A percentile compares a stretch with the other conserved stretches of the same genome.
phyloP scores from a whole-genome alignment of 2,329 filamentous ascomycete species.

The Xylaria sp. region DNA sequence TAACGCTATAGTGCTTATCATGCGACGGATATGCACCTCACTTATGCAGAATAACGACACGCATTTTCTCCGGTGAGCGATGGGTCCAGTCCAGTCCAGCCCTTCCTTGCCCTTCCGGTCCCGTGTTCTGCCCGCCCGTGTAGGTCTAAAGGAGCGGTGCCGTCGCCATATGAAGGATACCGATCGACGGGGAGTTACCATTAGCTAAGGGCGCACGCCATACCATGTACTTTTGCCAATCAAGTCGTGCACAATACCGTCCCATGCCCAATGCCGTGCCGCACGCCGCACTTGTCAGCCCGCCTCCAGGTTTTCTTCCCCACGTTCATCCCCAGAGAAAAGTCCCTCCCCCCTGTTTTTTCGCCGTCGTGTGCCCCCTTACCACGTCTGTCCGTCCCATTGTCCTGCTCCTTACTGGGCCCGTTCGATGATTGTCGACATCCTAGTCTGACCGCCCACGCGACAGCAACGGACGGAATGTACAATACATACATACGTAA shows the following conservation, averaged over 20 bases:
- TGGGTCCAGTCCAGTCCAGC: constrained; percentile 13
- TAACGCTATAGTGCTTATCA: not conserved
- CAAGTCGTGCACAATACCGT: not conserved
- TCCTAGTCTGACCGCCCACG: constrained; percentile 28
- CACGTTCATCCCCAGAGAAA: constrained; percentile 29
- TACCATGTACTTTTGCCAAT: not conserved
- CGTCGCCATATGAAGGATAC: constrained; percentile 20
- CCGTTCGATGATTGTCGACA: constrained; percentile 9
- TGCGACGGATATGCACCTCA: constrained; percentile 27
- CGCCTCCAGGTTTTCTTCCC: constrained; percentile 38
- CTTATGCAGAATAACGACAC: constrained; percentile 22
- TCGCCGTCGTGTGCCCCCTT: constrained; percentile 32
- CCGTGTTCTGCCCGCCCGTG: constrained; percentile 1
- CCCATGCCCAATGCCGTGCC: not conserved
- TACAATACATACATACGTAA: not conserved
- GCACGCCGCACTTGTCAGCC: constrained; percentile 1
- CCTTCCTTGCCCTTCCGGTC: not conserved
- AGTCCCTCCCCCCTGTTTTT: constrained; percentile 12
- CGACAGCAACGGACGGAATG: constrained; percentile 25
- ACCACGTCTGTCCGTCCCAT: constrained; percentile 23
- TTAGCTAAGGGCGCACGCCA: constrained; percentile 16
- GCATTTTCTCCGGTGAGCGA: constrained; percentile 19
- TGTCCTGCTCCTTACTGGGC: constrained; percentile 17
- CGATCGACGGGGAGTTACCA: constrained; percentile 18
- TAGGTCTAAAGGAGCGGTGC: constrained; percentile 25